A percentile compares a stretch with the other conserved stretches of the same genome.
Conservation (phyloP, 2,329 filamentous ascomycete species). For the Aureobasidium subglaciale region DNA sequence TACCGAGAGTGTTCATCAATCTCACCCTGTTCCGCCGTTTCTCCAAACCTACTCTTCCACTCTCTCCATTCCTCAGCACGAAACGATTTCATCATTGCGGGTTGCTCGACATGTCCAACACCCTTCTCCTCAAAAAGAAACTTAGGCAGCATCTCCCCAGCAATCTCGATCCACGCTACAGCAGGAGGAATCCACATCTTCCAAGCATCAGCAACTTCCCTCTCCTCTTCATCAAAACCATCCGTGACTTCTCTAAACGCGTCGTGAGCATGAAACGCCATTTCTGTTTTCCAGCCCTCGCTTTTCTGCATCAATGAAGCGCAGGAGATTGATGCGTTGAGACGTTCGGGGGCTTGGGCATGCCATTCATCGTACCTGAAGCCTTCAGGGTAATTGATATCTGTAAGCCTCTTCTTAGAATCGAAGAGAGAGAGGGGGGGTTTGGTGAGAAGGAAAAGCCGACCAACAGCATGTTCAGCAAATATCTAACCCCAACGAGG, state of each 20-base stretch:
- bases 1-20: neutral
- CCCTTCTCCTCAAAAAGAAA: neutral
- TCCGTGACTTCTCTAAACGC: neutral
- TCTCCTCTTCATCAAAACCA: neutral
- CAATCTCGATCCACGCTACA: neutral
- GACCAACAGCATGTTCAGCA: neutral
- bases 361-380: neutral
- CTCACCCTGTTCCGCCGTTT: neutral
- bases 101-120: neutral
- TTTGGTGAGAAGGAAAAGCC: neutral
- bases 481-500: neutral
- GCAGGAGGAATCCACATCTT: conserved; percentile 8
- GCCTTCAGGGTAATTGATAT: neutral
- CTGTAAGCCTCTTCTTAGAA: neutral
- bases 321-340: neutral
- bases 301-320: neutral
- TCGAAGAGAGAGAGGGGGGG: neutral
- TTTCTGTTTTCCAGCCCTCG: neutral
- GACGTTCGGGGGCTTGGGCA: neutral
- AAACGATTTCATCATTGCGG: too few species aligned
- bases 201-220: neutral
- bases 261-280: neutral
- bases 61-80: neutral
- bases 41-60: neutral
- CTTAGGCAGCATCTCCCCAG: neutral